Percentiles rank a stretch among this genome's conserved stretches.
Conservation (phyloP, 2,329 filamentous ascomycete genomes). For the Colletotrichum theobromicola region DNA sequence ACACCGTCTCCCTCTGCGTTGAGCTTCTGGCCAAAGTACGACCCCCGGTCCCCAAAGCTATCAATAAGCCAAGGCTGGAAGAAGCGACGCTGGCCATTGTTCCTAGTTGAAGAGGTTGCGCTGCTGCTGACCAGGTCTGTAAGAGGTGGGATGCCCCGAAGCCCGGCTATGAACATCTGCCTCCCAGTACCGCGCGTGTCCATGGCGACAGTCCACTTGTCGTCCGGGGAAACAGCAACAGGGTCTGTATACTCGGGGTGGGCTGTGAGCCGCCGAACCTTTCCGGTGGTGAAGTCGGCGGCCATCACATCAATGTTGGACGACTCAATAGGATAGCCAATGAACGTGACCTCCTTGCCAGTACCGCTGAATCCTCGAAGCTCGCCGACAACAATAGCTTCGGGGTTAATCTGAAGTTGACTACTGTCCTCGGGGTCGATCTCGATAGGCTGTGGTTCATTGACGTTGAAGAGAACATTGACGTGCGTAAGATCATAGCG, state of each 20-base stretch:
- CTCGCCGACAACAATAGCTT: constrained; percentile 40
- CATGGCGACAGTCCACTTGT: constrained; percentile 41
- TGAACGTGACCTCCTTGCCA: constrained; percentile 40
- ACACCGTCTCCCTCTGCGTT: constrained; percentile 35
- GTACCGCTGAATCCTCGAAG: constrained; percentile 44
- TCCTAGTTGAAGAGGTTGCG: constrained; percentile 40
- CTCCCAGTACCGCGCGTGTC: constrained; percentile 42
- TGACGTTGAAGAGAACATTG: constrained; percentile 30
- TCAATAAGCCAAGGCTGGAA: constrained; percentile 48
- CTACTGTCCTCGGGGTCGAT: neutral
- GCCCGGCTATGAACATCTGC: constrained; percentile 38
- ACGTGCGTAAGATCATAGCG: constrained; percentile 42
- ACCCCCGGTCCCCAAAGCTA: constrained; percentile 41
- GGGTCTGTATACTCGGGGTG: constrained; percentile 46
- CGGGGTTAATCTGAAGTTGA: constrained; percentile 31
- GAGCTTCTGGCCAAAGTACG: constrained; percentile 44
- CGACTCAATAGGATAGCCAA: constrained; percentile 39
- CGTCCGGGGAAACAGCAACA: constrained; percentile 41
- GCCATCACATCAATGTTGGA: constrained; percentile 47
- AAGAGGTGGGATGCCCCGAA: constrained; percentile 42
- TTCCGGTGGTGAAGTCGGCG: constrained; percentile 38
- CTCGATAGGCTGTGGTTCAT: constrained; percentile 11
- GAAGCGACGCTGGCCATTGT: constrained; percentile 45
- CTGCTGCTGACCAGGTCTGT: constrained; percentile 34
- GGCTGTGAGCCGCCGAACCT: constrained; percentile 39